Percentiles rank a stretch among this genome's conserved stretches.
These are phyloP conservation scores for Polyporus arcularius DNA, from an alignment of 768 basidiomycete species.

Conservation along the genomic window DNA sequence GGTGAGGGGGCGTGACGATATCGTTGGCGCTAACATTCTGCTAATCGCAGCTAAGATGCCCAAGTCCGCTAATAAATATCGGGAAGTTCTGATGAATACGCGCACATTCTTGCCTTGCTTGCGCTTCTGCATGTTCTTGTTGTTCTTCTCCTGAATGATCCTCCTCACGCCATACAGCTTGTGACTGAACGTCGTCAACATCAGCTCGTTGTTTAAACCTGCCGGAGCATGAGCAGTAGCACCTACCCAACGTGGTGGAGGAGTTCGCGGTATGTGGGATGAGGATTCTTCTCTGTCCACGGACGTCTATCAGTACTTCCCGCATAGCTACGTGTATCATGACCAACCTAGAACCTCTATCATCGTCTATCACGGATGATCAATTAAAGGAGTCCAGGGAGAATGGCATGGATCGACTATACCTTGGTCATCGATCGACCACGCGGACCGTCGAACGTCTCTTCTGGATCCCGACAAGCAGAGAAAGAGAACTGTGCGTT, in stretches of 20 bases:
- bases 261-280: slow-evolving; percentile 3
- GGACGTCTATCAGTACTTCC: no score
- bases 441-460: slow-evolving; percentile 17
- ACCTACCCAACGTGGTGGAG: slow-evolving; percentile 1
- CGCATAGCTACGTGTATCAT: no score
- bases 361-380: not conserved
- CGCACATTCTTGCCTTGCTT: no score
- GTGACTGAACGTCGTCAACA: not conserved
- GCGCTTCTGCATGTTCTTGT: no score
- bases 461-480: slow-evolving; percentile 24
- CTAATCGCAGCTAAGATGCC: no score
- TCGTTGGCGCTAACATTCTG: no score
- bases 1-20: no score
- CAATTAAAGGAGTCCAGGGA: not conserved
- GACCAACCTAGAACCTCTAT: slow-evolving; percentile 2
- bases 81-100: no score
- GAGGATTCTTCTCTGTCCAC: slow-evolving; percentile 2
- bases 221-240: not conserved
- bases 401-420: not conserved
- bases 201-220: not conserved
- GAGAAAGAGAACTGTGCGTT: slow-evolving; percentile 11
- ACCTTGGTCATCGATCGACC: slow-evolving; percentile 19
- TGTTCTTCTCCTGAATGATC: no score
- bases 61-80: no score
- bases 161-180: no score